phyloP scores from a whole-genome alignment of 768 basidiomycete species.

The Austroboletus eburneus region DNA sequence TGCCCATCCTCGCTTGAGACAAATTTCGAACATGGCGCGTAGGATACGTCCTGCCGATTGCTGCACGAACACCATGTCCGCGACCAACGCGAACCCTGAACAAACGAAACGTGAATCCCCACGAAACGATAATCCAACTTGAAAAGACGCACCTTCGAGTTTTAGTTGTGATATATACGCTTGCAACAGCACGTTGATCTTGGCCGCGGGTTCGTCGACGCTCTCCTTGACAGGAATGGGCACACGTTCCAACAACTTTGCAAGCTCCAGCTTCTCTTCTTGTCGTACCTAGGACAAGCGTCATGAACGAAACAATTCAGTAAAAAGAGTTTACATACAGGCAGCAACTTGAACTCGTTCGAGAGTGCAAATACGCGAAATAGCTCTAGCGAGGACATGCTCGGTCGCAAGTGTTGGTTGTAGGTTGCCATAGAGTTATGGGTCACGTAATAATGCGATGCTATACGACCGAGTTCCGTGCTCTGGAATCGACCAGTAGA shows the following conservation, averaged over 20 bases:
- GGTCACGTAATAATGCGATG: slow-evolving; percentile 93
- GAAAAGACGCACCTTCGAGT: slow-evolving; percentile 58
- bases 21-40: slow-evolving; percentile 97
- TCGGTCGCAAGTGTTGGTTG: slow-evolving; percentile 86
- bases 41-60: slow-evolving; percentile 97
- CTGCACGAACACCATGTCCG: slow-evolving; percentile 94
- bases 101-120: neutral
- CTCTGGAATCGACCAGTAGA: slow-evolving; percentile 84
- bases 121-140: neutral
- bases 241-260: slow-evolving; percentile 87
- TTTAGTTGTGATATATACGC: slow-evolving; percentile 93
- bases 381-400: slow-evolving; percentile 84
- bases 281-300: slow-evolving; percentile 52
- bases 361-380: slow-evolving; percentile 95
- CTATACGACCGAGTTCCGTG: slow-evolving; percentile 91
- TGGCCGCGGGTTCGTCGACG: slow-evolving; percentile 94
- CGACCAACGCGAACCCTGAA: slow-evolving; percentile 75
- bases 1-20: slow-evolving; percentile 97
- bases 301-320: slow-evolving; percentile 1
- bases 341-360: slow-evolving; percentile 92
- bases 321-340: slow-evolving; percentile 38
- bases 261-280: slow-evolving; percentile 83
- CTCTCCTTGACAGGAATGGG: slow-evolving; percentile 97
- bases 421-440: slow-evolving; percentile 96
- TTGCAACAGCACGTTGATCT: slow-evolving; percentile 95